Percentiles rank a stretch among this genome's conserved stretches.
Conservation (phyloP, 1,284 basidiomycete genomes). For the Melampsora larici-populina region DNA sequence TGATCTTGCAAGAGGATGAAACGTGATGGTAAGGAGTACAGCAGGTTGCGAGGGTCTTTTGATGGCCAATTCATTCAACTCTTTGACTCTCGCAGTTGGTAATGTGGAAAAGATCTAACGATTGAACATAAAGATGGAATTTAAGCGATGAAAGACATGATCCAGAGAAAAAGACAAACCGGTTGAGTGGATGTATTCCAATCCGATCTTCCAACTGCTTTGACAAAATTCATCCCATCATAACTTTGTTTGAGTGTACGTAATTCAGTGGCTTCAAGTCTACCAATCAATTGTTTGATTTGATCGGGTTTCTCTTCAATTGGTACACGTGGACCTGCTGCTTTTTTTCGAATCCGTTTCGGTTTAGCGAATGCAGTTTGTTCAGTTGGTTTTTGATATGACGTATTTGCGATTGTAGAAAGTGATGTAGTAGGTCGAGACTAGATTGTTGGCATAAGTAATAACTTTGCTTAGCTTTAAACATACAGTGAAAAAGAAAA, state of each 20-base stretch:
- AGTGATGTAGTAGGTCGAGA: background rate
- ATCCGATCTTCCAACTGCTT: constrained; percentile 24
- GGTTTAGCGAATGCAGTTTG: constrained; percentile 1
- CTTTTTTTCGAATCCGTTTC: constrained; percentile 28
- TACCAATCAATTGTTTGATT: constrained; percentile 18
- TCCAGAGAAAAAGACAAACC: background rate
- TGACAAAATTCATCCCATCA: constrained; percentile 29
- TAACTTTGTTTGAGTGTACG: constrained; percentile 13
- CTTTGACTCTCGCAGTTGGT: background rate
- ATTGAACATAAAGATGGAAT: background rate
- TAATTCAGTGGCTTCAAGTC: constrained; percentile 19
- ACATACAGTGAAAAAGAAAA: background rate
- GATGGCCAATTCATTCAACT: background rate
- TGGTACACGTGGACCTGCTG: constrained; percentile 23
- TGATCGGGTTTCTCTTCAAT: constrained; percentile 29
- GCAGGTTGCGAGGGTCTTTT: background rate
- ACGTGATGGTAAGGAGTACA: constrained; percentile 21
- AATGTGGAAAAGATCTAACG: background rate
- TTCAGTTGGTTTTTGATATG: background rate
- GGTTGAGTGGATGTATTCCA: constrained; percentile 41
- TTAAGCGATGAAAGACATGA: background rate
- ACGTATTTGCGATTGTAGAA: background rate
- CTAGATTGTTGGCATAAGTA: background rate
- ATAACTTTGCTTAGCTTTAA: background rate
- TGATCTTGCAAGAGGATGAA: constrained; percentile 11